phyloP scores from a whole-genome alignment of 2,329 filamentous ascomycete genomes.

The Phaeoacremonium minimum region DNA sequence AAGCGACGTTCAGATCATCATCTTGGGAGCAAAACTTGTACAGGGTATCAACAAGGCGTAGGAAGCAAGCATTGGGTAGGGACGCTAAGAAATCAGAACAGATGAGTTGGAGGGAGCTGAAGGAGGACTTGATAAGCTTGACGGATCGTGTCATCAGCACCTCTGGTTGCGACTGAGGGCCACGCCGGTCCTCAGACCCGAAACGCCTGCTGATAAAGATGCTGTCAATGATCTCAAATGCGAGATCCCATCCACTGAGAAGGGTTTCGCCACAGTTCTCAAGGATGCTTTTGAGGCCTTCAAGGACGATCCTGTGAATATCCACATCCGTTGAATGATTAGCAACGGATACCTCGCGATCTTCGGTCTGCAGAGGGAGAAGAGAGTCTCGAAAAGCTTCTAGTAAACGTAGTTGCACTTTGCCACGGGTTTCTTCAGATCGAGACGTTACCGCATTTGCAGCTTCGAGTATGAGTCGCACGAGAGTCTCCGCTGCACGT shows the following conservation, averaged over 20 bases:
- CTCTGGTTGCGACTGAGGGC: conserved; percentile 21
- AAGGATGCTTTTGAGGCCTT: conserved; percentile 75
- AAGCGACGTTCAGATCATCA: conserved; percentile 89
- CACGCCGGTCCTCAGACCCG: conserved; percentile 25
- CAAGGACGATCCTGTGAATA: conserved; percentile 75
- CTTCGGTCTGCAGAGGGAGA: conserved; percentile 48
- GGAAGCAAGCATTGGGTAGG: conserved; percentile 66
- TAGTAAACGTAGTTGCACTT: conserved; percentile 70
- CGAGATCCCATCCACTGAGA: conserved; percentile 76
- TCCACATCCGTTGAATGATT: conserved; percentile 66
- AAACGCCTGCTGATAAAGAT: conserved; percentile 58
- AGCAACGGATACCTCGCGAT: conserved; percentile 49
- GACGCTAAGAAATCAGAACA: conserved; percentile 89
- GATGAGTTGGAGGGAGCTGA: conserved; percentile 84
- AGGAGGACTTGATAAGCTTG: conserved; percentile 78
- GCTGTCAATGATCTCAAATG: conserved; percentile 80
- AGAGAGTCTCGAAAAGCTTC: conserved; percentile 61
- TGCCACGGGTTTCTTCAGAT: conserved; percentile 44
- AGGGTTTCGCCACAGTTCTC: conserved; percentile 86
- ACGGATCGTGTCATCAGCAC: conserved; percentile 56
- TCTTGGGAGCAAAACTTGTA: conserved; percentile 85
- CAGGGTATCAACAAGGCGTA: conserved; percentile 78
- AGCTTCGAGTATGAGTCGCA: conserved; percentile 53
- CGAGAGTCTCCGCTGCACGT: conserved; percentile 61
- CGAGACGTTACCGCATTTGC: conserved; percentile 51